Conservation (phyloP, 2,329 filamentous ascomycete genomes). For the Chlorencoelia australis region DNA sequence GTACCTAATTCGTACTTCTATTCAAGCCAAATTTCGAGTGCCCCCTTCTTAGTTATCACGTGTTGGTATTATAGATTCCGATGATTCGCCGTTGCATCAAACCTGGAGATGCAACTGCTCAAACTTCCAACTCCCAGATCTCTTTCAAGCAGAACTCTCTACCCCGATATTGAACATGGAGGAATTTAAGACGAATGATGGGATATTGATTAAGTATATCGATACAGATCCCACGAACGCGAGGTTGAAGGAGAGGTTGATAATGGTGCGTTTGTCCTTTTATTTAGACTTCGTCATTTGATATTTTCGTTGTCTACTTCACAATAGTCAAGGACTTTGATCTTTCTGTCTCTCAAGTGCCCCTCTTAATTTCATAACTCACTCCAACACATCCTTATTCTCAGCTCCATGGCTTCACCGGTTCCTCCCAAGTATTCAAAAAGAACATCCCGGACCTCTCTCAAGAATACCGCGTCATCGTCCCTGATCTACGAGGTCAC, state of each 20-base stretch:
- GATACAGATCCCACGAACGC: constrained; percentile 14
- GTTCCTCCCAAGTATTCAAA: constrained; percentile 23
- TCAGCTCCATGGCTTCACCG: constrained; percentile 28
- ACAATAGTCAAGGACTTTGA: not conserved
- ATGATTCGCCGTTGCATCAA: no score
- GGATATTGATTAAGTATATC: constrained; percentile 15
- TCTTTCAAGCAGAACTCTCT: no score
- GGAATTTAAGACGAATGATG: constrained; percentile 18
- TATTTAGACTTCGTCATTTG: not conserved
- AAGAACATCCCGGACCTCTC: constrained; percentile 21
- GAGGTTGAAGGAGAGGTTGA: constrained; percentile 11
- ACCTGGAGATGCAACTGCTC: no score
- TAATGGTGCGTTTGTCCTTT: constrained; percentile 15
- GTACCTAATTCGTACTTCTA: no score
- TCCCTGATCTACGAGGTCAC: constrained; percentile 25
- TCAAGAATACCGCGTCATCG: constrained; percentile 19
- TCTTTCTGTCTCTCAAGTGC: not conserved
- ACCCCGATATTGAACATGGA: constrained; percentile 13
- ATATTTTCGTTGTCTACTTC: not conserved
- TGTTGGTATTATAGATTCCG: no score
- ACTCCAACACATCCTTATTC: not conserved
- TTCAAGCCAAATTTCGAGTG: no score
- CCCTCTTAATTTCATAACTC: not conserved
- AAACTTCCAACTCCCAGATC: no score
- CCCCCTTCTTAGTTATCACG: no score